phyloP scores from a whole-genome alignment of 305 asterid species.

The Solanum aculeatissimum region DNA sequence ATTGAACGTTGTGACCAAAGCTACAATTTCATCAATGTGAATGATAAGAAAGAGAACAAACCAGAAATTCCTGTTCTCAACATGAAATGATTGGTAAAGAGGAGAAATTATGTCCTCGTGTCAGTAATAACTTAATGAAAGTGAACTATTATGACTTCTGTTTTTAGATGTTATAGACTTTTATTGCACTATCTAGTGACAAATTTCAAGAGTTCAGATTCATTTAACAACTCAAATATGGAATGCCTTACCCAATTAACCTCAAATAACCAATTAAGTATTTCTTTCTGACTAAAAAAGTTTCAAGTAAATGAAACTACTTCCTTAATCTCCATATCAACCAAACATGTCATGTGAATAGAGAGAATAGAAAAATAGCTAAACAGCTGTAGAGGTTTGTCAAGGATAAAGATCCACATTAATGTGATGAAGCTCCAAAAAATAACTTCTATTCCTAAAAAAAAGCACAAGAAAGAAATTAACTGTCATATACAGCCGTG shows the following conservation, averaged over 20 bases:
- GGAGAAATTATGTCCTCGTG: neutral
- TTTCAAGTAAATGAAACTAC: neutral
- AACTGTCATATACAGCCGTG: neutral
- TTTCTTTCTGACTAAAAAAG: neutral
- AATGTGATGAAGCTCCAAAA: neutral
- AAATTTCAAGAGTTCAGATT: neutral
- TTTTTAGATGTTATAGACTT: neutral
- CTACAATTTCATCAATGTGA: slow-evolving; percentile 24
- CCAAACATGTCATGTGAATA: neutral
- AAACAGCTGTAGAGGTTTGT: neutral
- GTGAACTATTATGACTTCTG: neutral
- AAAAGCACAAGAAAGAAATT: neutral
- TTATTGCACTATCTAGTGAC: neutral
- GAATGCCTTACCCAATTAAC: neutral
- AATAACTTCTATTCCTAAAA: neutral
- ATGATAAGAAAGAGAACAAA: slow-evolving; percentile 6
- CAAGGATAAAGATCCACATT: neutral
- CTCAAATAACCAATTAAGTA: neutral
- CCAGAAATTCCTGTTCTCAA: neutral
- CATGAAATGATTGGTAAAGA: slow-evolving; percentile 1
- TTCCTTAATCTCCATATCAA: neutral
- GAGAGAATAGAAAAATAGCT: neutral
- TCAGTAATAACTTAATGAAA: neutral
- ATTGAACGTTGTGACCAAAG: slow-evolving; percentile 91
- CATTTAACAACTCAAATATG: neutral